phyloP scores from a whole-genome alignment of 306 rosid species.

The Cucurbita pepo region DNA sequence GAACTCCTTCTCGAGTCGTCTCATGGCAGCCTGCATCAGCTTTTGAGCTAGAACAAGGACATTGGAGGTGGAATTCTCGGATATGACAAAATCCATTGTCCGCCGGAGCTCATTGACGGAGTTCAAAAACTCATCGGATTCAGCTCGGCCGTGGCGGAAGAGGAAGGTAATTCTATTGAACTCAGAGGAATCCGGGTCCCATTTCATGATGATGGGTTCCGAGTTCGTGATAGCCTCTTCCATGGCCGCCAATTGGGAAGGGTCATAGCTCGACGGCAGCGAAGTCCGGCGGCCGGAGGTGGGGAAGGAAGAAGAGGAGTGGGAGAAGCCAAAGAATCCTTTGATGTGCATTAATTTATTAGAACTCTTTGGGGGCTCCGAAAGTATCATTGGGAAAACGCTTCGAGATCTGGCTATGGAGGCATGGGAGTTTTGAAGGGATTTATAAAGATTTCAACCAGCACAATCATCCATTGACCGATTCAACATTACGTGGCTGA shows the following conservation, averaged over 20 bases:
- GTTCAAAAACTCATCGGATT: constrained; percentile 21
- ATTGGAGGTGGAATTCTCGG: constrained; percentile 5
- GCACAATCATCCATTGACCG: constrained; percentile 3
- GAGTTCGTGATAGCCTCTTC: constrained; percentile 20
- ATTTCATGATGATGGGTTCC: constrained; percentile 24
- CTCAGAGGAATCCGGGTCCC: constrained; percentile 22
- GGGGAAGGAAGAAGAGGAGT: constrained; percentile 9
- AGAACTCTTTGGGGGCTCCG: constrained; percentile 6
- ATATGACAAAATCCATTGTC: constrained; percentile 20
- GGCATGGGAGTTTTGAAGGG: background rate
- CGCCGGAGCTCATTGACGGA: constrained; percentile 14
- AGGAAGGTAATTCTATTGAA: constrained; percentile 18
- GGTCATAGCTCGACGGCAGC: background rate
- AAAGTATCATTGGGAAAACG: constrained; percentile 4
- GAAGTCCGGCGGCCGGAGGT: background rate
- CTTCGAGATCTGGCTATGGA: background rate
- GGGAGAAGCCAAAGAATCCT: constrained; percentile 11
- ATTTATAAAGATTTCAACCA: constrained; percentile 9
- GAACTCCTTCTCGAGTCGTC: constrained; percentile 32
- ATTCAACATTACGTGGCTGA: background rate
- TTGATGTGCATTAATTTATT: constrained; percentile 2
- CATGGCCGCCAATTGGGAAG: constrained; percentile 10
- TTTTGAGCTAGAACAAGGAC: constrained; percentile 29
- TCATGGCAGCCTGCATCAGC: constrained; percentile 40
- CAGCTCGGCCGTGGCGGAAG: constrained; percentile 22